Conservation (phyloP, 148 eudicot species). For the Drosera capensis region DNA sequence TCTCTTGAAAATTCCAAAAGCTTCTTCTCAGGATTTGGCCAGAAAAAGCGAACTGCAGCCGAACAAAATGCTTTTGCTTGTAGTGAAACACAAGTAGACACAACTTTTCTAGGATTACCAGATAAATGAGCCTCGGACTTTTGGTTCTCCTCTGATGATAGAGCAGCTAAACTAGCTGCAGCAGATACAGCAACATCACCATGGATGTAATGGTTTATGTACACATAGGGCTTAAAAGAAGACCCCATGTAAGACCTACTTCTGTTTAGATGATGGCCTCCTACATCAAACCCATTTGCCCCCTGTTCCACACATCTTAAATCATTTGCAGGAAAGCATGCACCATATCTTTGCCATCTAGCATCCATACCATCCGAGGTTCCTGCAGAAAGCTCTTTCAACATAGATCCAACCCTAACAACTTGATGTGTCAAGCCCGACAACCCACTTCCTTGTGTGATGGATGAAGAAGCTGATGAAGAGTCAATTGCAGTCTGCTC, state of each 20-base stretch:
- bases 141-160: constrained; percentile 56
- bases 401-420: constrained; percentile 14
- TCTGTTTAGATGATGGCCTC: constrained; percentile 9
- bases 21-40: constrained; percentile 85
- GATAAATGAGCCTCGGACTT: constrained; percentile 31
- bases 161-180: constrained; percentile 51
- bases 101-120: constrained; percentile 39
- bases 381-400: constrained; percentile 12
- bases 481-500: constrained; percentile 8
- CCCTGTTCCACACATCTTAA: constrained; percentile 16
- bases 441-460: constrained; percentile 13
- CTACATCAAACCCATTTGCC: constrained; percentile 11
- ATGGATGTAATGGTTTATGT: constrained; percentile 62
- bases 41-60: constrained; percentile 68
- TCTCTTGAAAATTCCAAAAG: constrained; percentile 83
- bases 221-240: constrained; percentile 49
- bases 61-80: constrained; percentile 80
- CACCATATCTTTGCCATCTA: constrained; percentile 16
- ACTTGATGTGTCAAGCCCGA: constrained; percentile 19
- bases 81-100: constrained; percentile 38
- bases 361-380: constrained; percentile 7
- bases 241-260: constrained; percentile 49
- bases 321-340: constrained; percentile 8
- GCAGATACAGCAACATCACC: constrained; percentile 96
- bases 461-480: constrained; percentile 8